phyloP scores from a whole-genome alignment of 768 basidiomycete genomes.

The Tephrocybe sp. region DNA sequence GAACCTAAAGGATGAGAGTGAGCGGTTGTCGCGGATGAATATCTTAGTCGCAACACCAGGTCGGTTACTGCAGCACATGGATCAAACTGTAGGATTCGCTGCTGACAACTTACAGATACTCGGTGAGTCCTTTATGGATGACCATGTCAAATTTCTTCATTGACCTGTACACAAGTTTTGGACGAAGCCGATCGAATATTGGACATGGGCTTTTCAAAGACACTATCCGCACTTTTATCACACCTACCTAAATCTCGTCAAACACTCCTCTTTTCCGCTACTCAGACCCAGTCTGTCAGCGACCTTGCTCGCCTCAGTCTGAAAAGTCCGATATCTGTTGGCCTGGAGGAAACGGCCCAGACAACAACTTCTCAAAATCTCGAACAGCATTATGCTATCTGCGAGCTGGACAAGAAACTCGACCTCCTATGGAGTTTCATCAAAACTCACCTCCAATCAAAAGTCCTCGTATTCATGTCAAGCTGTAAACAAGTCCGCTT shows the following conservation, averaged over 20 bases:
- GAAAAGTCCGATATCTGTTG: constrained; percentile 75
- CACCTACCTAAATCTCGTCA: constrained; percentile 92
- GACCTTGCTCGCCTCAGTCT: constrained; percentile 91
- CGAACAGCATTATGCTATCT: constrained; percentile 87
- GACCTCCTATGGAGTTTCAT: constrained; percentile 94
- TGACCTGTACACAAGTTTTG: constrained; percentile 55
- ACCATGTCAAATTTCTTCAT: not conserved
- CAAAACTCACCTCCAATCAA: constrained; percentile 88
- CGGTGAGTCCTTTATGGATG: constrained; percentile 47
- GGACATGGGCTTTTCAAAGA: constrained; percentile 93
- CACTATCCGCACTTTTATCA: constrained; percentile 85
- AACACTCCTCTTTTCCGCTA: constrained; percentile 95
- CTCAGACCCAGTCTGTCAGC: constrained; percentile 86
- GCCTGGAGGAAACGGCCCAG: constrained; percentile 51
- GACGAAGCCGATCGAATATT: constrained; percentile 97
- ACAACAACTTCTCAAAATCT: constrained; percentile 72
- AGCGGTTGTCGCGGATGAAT: constrained; percentile 90
- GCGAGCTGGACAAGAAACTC: constrained; percentile 83
- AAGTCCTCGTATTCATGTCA: constrained; percentile 92
- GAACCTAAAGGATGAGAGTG: constrained; percentile 89
- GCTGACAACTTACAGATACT: constrained; percentile 88
- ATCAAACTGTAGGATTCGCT: constrained; percentile 95
- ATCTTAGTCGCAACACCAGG: constrained; percentile 98
- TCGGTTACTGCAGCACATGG: constrained; percentile 94
- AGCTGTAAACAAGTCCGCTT: constrained; percentile 98